These are phyloP conservation scores for Candida pseudoglaebosa DNA, from an alignment of 805 yeast genomes.

Conservation along the genomic window DNA sequence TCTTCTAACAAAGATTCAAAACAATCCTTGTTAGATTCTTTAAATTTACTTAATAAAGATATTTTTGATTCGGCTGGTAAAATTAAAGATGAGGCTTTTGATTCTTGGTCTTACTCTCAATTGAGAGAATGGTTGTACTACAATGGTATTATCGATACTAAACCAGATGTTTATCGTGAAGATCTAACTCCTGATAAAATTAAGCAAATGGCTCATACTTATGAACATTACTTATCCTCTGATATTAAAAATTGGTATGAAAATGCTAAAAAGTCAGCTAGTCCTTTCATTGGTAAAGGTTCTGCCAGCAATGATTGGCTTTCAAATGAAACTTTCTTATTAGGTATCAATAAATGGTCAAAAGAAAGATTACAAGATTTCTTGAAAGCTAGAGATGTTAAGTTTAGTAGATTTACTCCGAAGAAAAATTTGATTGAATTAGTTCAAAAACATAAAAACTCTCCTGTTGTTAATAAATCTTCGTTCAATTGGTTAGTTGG, in stretches of 20 bases:
- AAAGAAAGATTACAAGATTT: slow-evolving; percentile 41
- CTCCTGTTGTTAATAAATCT: slow-evolving; percentile 27
- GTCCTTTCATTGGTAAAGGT: slow-evolving; percentile 26
- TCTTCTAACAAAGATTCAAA: slow-evolving; percentile 22
- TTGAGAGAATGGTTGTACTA: slow-evolving; percentile 50
- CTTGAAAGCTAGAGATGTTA: slow-evolving; percentile 37
- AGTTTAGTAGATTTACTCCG: slow-evolving; percentile 37
- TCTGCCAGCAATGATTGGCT: slow-evolving; percentile 23
- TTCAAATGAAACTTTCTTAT: slow-evolving; percentile 43
- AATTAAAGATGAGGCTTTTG: slow-evolving; percentile 42
- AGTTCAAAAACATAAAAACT: slow-evolving; percentile 34
- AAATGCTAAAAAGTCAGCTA: slow-evolving; percentile 21
- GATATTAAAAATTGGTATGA: slow-evolving; percentile 38
- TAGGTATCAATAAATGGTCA: slow-evolving; percentile 46
- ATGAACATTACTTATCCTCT: slow-evolving; percentile 29
- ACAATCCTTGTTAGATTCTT: slow-evolving; percentile 37
- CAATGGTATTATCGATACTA: slow-evolving; percentile 26
- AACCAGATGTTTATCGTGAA: slow-evolving; percentile 31
- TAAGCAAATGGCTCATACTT: slow-evolving; percentile 26
- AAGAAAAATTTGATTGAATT: slow-evolving; percentile 35
- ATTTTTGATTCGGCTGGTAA: slow-evolving; percentile 36
- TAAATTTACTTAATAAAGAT: slow-evolving; percentile 32
- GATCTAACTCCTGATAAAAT: slow-evolving; percentile 34
- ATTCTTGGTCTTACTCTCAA: slow-evolving; percentile 52
- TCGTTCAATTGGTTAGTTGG: slow-evolving; percentile 23